Base-by-base conservation (phyloP, 2,329 filamentous ascomycete genomes). In the Trichophyton mentagrophytes region DNA sequence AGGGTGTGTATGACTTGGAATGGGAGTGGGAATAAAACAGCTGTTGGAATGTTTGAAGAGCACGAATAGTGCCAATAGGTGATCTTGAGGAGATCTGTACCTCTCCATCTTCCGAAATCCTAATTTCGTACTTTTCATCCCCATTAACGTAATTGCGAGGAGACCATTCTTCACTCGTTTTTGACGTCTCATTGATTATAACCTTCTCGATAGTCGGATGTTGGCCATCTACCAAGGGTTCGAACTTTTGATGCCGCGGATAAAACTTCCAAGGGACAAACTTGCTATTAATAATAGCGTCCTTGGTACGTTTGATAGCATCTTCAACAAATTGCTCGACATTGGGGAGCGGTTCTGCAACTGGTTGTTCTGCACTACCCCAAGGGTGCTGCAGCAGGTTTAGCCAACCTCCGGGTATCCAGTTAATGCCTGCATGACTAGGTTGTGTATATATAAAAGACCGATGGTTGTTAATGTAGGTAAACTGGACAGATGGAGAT, bases 1-100 rank as follows among this genome's bases (percentile, higher is more conserved):
- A 73, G 0, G 80, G 80, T 1, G 86, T 90, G 75, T 95, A 95
- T 1, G 79, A 72, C 6, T 60, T 61, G 2, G 36, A 47, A 8
- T 53, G 59, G 15, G 68, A 68, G 58, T 70, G 67, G 7, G 65
- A 62, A 59, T 67, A 70, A 59, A 70, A 70, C 6, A 69, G 65
- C 58, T 71, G 68, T 44, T 64, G 60, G 36, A 71, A 67, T 3
- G 67, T 70, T 57, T 69, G 67, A 15, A 69, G 62, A 27, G 63
- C 69, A 60, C 67, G 64, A 5, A 70, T 60, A 20, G 64, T 65
- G 9, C 68, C 69, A 38, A 70, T 65, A 5, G 66, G 66, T 22
- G 61, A 62, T 42, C 66, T 64, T n/a, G 67, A 62, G 22, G 59
- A 62, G 53, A 71, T 67, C 6, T 51, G 61, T 20, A 63, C 67